phyloP scores from a whole-genome alignment of 768 basidiomycete species.

The Termitomyces sp. region DNA sequence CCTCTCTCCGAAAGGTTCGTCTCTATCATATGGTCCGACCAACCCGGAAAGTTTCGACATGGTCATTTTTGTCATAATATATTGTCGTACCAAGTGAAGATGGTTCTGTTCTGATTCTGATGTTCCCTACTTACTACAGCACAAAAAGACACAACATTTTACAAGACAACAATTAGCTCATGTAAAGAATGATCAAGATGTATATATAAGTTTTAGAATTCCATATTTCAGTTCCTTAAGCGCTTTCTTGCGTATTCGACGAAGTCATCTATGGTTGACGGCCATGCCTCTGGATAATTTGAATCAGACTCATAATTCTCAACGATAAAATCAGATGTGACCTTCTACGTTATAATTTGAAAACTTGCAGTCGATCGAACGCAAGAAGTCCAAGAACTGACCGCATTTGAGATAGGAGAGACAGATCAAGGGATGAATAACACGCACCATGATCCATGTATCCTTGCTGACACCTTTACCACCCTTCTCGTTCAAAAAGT shows the following conservation, averaged over 20 bases:
- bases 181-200: neutral
- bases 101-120: neutral
- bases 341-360: slow-evolving; percentile 73
- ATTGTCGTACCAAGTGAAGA: neutral
- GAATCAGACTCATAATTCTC: slow-evolving; percentile 3
- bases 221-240: slow-evolving; percentile 12
- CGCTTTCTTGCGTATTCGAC: slow-evolving; percentile 58
- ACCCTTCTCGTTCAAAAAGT: slow-evolving; percentile 62
- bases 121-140: neutral
- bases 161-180: neutral
- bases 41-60: neutral
- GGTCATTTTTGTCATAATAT: neutral
- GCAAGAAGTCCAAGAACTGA: slow-evolving; percentile 77
- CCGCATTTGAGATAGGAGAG: neutral
- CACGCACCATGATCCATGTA: slow-evolving; percentile 79
- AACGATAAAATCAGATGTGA: slow-evolving; percentile 21
- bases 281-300: slow-evolving; percentile 64
- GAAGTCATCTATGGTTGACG: slow-evolving; percentile 82
- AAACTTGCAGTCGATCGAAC: slow-evolving; percentile 68
- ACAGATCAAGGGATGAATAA: neutral
- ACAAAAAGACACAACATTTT: neutral
- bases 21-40: neutral
- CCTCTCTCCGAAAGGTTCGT: neutral
- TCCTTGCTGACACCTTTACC: slow-evolving; percentile 82
- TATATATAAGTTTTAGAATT: neutral